These are phyloP conservation scores for Berberis vulgaris DNA, from an alignment of 164 flowering plant species.

Conservation along the genomic window DNA sequence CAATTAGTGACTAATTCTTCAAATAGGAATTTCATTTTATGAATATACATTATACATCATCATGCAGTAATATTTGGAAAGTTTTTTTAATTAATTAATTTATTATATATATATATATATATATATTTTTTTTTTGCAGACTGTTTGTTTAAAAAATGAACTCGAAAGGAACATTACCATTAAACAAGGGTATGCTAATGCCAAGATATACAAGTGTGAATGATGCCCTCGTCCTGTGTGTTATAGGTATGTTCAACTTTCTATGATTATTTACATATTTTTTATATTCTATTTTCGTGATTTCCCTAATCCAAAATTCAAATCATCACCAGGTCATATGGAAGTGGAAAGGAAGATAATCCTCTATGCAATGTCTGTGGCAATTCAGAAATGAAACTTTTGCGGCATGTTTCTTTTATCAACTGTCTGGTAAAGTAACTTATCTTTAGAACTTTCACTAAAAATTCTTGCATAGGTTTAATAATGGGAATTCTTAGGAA, in stretches of 20 bases:
- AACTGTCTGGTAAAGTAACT: conserved; percentile 78
- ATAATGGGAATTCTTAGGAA: too few relatives aligned
- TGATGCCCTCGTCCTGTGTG: conserved; percentile 80
- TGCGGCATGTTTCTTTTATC: conserved; percentile 91
- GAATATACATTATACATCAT: too few relatives aligned
- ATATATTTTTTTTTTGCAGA: conserved; percentile 31
- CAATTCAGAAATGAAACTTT: conserved; percentile 71
- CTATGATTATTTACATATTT: not conserved
- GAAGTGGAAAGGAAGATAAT: conserved; percentile 92
- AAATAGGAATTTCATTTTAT: too few relatives aligned
- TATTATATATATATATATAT: too few relatives aligned
- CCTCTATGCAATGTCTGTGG: conserved; percentile 93
- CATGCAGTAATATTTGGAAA: too few relatives aligned
- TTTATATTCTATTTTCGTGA: not conserved
- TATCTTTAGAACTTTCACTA: not conserved
- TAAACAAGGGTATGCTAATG: conserved; percentile 95
- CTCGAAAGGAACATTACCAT: conserved; percentile 90
- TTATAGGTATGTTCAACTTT: conserved; percentile 53
- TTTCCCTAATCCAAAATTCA: not conserved
- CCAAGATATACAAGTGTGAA: conserved; percentile 91
- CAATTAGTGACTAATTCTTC: too few relatives aligned
- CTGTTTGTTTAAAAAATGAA: conserved; percentile 92
- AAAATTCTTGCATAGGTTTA: too few relatives aligned
- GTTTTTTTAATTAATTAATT: too few relatives aligned
- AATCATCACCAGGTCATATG: conserved; percentile 68